phyloP scores from a whole-genome alignment of 1,284 basidiomycete genomes.

The Chalciporus sp. region DNA sequence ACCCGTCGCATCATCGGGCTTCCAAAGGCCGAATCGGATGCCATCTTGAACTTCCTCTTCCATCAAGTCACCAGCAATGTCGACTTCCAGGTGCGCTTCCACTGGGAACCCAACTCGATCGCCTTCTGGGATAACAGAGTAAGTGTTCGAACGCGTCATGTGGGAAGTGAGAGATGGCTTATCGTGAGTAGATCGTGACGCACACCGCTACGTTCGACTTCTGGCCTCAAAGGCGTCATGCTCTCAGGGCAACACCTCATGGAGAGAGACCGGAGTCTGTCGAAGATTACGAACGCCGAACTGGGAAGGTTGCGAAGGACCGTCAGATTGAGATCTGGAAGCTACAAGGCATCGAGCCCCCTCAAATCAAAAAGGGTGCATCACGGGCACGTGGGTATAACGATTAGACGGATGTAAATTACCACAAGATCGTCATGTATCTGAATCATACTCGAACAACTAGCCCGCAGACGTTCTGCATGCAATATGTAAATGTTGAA shows the following conservation, averaged over 20 bases:
- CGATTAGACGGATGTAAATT: constrained; percentile 35
- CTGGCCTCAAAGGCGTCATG: constrained; percentile 75
- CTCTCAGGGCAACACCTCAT: constrained; percentile 80
- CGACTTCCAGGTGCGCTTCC: constrained; percentile 74
- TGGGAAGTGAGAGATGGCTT: not conserved
- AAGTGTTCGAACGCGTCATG: not conserved
- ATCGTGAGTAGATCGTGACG: constrained; percentile 54
- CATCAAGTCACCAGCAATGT: constrained; percentile 67
- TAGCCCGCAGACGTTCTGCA: too few relatives aligned
- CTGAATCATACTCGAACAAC: too few relatives aligned
- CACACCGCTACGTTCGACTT: constrained; percentile 81
- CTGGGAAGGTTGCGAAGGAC: constrained; percentile 67
- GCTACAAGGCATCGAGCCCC: constrained; percentile 54
- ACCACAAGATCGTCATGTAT: too few relatives aligned
- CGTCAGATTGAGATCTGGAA: constrained; percentile 67
- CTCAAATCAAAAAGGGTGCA: constrained; percentile 30
- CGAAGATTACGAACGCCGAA: constrained; percentile 67
- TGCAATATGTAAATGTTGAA: too few relatives aligned
- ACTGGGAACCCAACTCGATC: constrained; percentile 67
- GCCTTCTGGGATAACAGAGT: constrained; percentile 79
- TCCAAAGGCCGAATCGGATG: constrained; percentile 79
- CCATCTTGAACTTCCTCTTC: constrained; percentile 71
- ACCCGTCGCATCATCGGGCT: constrained; percentile 72
- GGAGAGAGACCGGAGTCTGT: constrained; percentile 78
- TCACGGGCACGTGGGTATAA: constrained; percentile 58